Percentiles rank a stretch among this genome's conserved stretches.
These are phyloP conservation scores for Venturia pyrina DNA, from an alignment of 2,329 filamentous ascomycete genomes.

Conservation along the genomic window DNA sequence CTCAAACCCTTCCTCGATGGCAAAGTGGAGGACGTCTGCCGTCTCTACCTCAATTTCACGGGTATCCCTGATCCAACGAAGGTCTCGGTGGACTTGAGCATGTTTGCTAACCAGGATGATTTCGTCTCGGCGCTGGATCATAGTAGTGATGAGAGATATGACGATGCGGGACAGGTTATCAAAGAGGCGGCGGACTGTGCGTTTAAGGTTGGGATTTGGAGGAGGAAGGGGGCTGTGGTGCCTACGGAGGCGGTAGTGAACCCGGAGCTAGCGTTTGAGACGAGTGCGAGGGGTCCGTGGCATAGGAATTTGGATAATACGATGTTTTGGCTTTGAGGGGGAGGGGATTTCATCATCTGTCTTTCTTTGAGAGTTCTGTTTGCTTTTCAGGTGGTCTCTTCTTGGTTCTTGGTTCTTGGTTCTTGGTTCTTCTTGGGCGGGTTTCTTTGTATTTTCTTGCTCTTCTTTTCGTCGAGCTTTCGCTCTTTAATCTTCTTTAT, in stretches of 20 bases:
- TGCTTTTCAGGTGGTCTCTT: no score
- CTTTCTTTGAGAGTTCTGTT: no score
- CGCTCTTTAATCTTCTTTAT: no score
- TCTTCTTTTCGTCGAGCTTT: no score
- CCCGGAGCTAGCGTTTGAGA: background rate
- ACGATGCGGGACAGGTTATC: background rate
- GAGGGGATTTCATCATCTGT: no score
- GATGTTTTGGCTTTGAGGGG: conserved; percentile 8
- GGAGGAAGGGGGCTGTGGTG: no score
- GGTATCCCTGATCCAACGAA: background rate
- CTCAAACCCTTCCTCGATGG: conserved; percentile 13
- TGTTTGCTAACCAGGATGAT: background rate
- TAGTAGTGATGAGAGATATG: background rate
- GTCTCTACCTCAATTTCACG: background rate
- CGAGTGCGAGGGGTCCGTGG: background rate
- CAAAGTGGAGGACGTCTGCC: conserved; percentile 12
- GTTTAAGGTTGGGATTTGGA: background rate
- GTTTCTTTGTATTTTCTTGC: no score
- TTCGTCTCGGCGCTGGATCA: background rate
- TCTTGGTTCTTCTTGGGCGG: no score
- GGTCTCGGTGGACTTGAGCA: background rate
- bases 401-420: no score
- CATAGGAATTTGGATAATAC: background rate
- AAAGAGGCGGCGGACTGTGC: background rate
- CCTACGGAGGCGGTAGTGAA: background rate